These are phyloP conservation scores for Moesziomyces parantarcticus DNA, from an alignment of 1,284 basidiomycete species.

Conservation along the genomic window DNA sequence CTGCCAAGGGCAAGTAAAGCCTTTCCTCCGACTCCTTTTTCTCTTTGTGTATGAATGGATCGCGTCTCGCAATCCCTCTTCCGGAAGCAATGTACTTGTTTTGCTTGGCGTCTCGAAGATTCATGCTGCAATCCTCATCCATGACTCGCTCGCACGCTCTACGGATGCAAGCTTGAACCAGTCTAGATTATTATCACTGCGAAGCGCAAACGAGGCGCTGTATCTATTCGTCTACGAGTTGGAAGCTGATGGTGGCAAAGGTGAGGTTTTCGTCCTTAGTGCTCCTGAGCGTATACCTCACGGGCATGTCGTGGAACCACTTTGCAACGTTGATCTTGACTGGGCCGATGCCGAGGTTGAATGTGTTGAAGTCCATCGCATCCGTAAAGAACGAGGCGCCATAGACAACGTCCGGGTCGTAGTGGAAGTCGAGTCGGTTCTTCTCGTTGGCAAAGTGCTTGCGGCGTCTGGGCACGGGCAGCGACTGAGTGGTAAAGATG, in stretches of 20 bases:
- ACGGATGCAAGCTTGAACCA: too few species aligned
- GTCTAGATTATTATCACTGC: too few species aligned
- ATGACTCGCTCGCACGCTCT: background rate
- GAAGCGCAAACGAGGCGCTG: too few species aligned
- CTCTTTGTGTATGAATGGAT: background rate
- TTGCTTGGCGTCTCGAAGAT: background rate
- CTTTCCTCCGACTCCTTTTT: background rate
- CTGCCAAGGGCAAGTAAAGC: conserved; percentile 48
- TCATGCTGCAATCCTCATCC: too few species aligned
- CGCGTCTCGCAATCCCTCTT: background rate
- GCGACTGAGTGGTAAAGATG: conserved; percentile 67
- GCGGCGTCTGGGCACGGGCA: conserved; percentile 67
- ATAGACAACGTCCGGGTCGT: conserved; percentile 67
- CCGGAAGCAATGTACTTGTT: conserved; percentile 2
- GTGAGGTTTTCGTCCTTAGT: conserved; percentile 67
- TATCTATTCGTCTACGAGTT: conserved; percentile 65
- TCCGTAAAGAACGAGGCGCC: conserved; percentile 62
- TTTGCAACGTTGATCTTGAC: conserved; percentile 55
- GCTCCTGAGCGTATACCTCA: conserved; percentile 69
- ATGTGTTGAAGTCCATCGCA: conserved; percentile 63
- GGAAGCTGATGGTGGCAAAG: conserved; percentile 68
- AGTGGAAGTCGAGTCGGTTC: conserved; percentile 62
- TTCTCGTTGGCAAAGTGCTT: conserved; percentile 67
- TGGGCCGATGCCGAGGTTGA: conserved; percentile 59
- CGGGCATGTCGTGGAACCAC: conserved; percentile 68